These are phyloP conservation scores for Astragalus membranaceus DNA, from an alignment of 306 rosid genomes.

Conservation along the genomic window DNA sequence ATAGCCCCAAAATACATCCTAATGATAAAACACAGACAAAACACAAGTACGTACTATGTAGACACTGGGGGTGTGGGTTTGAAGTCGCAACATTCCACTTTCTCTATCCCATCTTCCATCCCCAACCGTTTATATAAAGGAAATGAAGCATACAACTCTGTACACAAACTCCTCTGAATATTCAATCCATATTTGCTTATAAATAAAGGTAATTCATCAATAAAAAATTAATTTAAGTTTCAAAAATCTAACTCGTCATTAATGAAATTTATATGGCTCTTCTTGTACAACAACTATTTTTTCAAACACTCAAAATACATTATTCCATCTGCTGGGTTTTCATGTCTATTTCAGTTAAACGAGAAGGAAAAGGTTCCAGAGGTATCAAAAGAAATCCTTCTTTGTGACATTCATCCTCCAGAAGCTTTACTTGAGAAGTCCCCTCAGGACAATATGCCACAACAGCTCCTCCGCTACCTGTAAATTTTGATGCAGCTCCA, in stretches of 20 bases:
- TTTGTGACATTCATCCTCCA: slow-evolving; percentile 59
- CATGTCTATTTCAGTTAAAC: slow-evolving; percentile 56
- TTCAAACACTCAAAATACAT: neutral
- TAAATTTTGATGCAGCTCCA: slow-evolving; percentile 93
- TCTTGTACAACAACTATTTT: no score
- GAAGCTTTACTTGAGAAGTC: slow-evolving; percentile 56
- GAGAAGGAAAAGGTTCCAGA: slow-evolving; percentile 46
- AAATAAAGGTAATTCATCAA: neutral
- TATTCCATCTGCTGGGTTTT: slow-evolving; percentile 29
- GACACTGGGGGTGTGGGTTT: no score
- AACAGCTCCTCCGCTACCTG: slow-evolving; percentile 97
- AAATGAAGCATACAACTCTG: neutral
- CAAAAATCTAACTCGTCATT: neutral
- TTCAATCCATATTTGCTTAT: neutral
- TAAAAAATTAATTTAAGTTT: neutral
- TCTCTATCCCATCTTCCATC: no score
- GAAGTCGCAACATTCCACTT: no score
- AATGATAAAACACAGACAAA: no score
- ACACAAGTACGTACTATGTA: no score
- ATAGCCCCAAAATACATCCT: no score
- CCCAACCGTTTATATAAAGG: no score
- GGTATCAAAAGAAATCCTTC: slow-evolving; percentile 61
- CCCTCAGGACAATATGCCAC: slow-evolving; percentile 82
- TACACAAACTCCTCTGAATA: neutral
- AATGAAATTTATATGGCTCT: neutral